Percentiles rank a stretch among this genome's conserved stretches.
phyloP scores from a whole-genome alignment of 139 green algal genomes.

The Picochlorum sp. region DNA sequence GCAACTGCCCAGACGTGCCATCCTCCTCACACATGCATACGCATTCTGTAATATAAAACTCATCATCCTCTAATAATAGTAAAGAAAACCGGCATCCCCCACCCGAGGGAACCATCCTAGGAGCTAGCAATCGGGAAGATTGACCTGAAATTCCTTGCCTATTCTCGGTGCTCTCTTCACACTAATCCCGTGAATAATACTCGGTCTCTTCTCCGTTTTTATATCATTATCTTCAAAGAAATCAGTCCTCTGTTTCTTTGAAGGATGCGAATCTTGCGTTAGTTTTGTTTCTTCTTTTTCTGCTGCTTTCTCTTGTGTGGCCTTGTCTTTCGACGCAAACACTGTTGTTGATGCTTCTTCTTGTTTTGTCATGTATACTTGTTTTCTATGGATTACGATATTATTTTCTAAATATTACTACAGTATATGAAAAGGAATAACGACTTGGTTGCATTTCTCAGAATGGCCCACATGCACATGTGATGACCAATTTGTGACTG shows the following conservation, averaged over 20 bases:
- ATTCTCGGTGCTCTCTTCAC: neutral
- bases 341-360: neutral
- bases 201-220: neutral
- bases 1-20: neutral
- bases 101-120: neutral
- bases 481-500: too few relatives aligned
- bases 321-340: neutral
- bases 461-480: too few relatives aligned
- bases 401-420: too few relatives aligned
- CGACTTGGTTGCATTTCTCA: too few relatives aligned
- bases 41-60: conserved; percentile 68
- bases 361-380: neutral
- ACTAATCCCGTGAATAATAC: neutral
- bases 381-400: neutral
- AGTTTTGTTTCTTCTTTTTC: neutral
- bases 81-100: conserved; percentile 56
- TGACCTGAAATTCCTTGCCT: conserved; percentile 1
- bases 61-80: conserved; percentile 79
- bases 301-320: too few relatives aligned
- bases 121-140: neutral
- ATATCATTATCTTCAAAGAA: too few relatives aligned
- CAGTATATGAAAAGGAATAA: too few relatives aligned
- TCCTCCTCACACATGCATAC: conserved; percentile 24
- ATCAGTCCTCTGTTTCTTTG: neutral
- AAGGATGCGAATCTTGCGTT: neutral